Base-by-base conservation (phyloP, 768 basidiomycete species). In the Leccinellum rugosiceps region DNA sequence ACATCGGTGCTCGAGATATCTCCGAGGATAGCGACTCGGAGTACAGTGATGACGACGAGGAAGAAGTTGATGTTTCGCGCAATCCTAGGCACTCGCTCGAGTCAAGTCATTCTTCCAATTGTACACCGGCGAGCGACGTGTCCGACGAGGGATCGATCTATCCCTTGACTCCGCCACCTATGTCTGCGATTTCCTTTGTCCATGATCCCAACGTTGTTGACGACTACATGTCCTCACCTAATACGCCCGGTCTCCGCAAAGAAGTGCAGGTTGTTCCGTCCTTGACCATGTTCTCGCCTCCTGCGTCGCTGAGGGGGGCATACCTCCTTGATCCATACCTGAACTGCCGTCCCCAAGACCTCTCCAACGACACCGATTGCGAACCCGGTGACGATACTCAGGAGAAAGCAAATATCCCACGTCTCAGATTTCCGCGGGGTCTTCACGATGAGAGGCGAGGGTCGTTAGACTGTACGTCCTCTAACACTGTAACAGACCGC, bases 21-120 rank as follows among this genome's bases (percentile, higher is more conserved):
- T 58, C 52, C 19, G 58, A 65, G 25, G 55, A 58, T 19, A 52
- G 48, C 49, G 61, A 57, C 4, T 52, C 55, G 28, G 60, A 51
- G 26, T 47, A 50, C 35, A 14, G 0, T 26, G 49, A 53, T 3
- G 55, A 57, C 14, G 49, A 58, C 1, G 54, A 44, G 0, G 48
- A 52, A 7, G 52, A 17, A 25, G 28, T 2, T 30, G 25, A 2
- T 4, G 15, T 48, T 28, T 25, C 48, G 28, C 8, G 3, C 26
- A 10, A 21, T 9, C 3, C 4, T 25, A 50, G 55, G 21, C 60
- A 47, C 28, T 56, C 50, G 8, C 10, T 50, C 8, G 56, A 59
- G 9, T 59, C 34, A 23, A 26, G 15, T 15, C 1, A n/a, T 19
- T 41, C 26, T 30, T 62, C 41, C 1, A 6, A n/a, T 34, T 31